Evolutionary conservation across 805 yeast genomes (phyloP), one percentile per base, ranked within the genome.

Genomic region (Jamesozyma jinghongensis): DNA sequence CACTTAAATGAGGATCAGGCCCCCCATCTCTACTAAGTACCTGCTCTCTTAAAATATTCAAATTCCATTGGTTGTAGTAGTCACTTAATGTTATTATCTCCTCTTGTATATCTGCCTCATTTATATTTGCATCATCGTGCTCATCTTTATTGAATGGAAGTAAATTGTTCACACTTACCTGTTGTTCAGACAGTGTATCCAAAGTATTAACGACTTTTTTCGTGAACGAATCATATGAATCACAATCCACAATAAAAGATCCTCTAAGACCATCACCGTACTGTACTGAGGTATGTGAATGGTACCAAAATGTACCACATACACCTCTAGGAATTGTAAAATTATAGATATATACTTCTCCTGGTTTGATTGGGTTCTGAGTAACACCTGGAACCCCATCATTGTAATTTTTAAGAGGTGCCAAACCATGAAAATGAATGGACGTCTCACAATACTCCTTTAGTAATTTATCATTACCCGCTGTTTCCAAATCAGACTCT

Each of bases 341-440:
- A 29, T 58, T 54, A 46, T 75, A 71, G 49, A 77, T 61, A 56
- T 70, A 71, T 2, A 79, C 70, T 48, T 74, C 75, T 19, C 78
- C 80, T 11, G 81, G 77, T 31, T 76, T 69, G 46, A 82, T 79
- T 31, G 87, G 85, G 57, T 83, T 76, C 56, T 82, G 88, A 12
- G 85, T 77, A 17, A 82, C 40, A 4, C 47, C 47, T 4, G 62
- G 62, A 14, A 57, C 54, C 8, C 62, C 61, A 77, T 66, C 68
- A 68, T 66, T 38, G 12, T 68, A 66, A 8, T 75, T 67, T 2
- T 68, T 70, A 10, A 62, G 58, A 42, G 71, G 75, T 8, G 63
- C 59, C 39, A 74, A 48, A 1, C 81, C 80, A 46, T 75, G 81
- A 48, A 74, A 74, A 49, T 75, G 81, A 18, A 75, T 46, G 0